A percentile compares a stretch with the other conserved stretches of the same genome.
phyloP scores from a whole-genome alignment of 2,329 filamentous ascomycete species.

The Fusarium siculi region DNA sequence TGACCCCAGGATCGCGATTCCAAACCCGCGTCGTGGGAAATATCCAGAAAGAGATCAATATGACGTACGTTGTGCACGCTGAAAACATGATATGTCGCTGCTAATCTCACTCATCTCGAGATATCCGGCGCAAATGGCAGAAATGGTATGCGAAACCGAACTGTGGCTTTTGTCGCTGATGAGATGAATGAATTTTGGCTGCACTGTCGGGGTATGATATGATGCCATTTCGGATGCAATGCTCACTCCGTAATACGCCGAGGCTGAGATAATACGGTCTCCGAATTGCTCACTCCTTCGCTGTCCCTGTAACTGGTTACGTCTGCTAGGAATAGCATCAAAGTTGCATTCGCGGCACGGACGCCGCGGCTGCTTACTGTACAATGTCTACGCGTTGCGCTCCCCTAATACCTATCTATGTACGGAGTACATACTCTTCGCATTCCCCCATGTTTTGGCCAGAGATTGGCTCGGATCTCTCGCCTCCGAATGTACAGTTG shows the following conservation, averaged over 20 bases:
- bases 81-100: conserved; percentile 2
- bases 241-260: background rate
- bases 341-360: conserved; percentile 18
- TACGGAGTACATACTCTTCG: background rate
- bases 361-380: background rate
- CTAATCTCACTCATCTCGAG: conserved; percentile 13
- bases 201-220: conserved; percentile 10
- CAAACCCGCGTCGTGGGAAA: background rate
- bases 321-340: conserved; percentile 33
- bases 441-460: background rate
- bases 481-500: conserved; percentile 8
- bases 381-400: conserved; percentile 1
- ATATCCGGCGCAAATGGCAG: background rate
- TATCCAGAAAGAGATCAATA: background rate
- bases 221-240: conserved; percentile 1
- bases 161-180: conserved; percentile 7
- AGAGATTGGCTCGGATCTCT: conserved; percentile 29
- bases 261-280: conserved; percentile 7
- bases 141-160: conserved; percentile 15
- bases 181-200: background rate
- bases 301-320: background rate
- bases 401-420: conserved; percentile 3
- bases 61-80: conserved; percentile 27
- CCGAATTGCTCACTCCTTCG: background rate
- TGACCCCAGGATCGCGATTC: conserved; percentile 15